phyloP scores from a whole-genome alignment of 2,329 filamentous ascomycete species.

The Fusarium graminum region DNA sequence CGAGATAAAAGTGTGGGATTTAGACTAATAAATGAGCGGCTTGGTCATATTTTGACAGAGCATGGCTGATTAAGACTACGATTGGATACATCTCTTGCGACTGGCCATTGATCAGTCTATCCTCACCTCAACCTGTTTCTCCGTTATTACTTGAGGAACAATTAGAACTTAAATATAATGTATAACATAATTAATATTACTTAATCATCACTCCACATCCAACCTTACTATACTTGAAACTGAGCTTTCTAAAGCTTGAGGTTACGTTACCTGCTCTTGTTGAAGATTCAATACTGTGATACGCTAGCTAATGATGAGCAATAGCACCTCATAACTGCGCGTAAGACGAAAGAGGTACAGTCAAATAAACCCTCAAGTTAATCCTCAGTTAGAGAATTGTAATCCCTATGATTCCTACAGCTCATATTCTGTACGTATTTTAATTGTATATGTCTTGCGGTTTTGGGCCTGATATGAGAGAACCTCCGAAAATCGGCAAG shows the following conservation, averaged over 20 bases:
- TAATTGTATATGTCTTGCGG: no score
- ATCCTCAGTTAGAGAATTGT: no score
- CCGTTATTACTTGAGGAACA: background rate
- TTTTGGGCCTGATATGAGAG: no score
- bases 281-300: no score
- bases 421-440: background rate
- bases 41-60: constrained; percentile 22
- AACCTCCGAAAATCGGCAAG: constrained; percentile 24
- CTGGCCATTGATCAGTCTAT: background rate
- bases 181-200: constrained; percentile 25
- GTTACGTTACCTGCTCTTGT: background rate
- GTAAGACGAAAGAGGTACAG: no score
- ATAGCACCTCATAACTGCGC: no score
- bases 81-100: constrained; percentile 1
- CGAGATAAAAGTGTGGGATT: constrained; percentile 26
- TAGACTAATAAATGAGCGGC: constrained; percentile 32
- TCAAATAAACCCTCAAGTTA: no score
- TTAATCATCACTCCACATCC: constrained; percentile 2
- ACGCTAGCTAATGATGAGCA: no score
- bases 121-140: background rate
- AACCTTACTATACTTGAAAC: background rate
- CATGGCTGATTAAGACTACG: constrained; percentile 1
- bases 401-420: no score
- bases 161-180: constrained; percentile 14
- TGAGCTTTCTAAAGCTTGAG: background rate